Evolutionary conservation across 805 yeast species (phyloP).

Genomic region (Teunomyces kruisii): DNA sequence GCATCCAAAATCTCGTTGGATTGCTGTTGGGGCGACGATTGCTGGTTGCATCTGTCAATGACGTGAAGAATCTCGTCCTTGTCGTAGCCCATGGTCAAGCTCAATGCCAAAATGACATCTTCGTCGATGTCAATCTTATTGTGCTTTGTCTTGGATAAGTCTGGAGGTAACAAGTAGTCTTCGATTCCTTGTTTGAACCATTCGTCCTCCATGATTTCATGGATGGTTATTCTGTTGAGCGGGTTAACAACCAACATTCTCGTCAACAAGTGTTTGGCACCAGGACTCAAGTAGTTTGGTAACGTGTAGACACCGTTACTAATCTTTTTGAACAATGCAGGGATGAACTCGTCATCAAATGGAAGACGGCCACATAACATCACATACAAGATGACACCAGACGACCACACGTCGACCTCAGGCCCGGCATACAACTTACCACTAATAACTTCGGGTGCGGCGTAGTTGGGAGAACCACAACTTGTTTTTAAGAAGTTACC

Average conservation of each 20-base stretch:
- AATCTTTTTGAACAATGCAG: constrained; percentile 30
- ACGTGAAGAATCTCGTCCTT: constrained; percentile 25
- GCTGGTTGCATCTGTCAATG: constrained; percentile 22
- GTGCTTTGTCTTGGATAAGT: constrained; percentile 24
- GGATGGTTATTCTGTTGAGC: constrained; percentile 29
- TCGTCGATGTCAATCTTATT: constrained; percentile 27
- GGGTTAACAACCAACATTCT: constrained; percentile 32
- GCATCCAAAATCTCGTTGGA: constrained; percentile 82
- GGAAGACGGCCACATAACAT: constrained; percentile 32
- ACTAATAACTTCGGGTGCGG: constrained; percentile 32
- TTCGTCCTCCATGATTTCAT: constrained; percentile 31
- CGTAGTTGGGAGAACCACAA: constrained; percentile 32
- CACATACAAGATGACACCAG: constrained; percentile 30
- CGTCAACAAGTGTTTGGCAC: constrained; percentile 28
- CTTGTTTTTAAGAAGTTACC: constrained; percentile 31
- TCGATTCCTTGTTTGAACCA: constrained; percentile 30
- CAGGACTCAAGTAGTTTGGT: constrained; percentile 28
- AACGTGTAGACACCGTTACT: constrained; percentile 32
- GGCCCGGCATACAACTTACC: constrained; percentile 33
- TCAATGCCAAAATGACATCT: constrained; percentile 28
- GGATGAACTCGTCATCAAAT: constrained; percentile 30
- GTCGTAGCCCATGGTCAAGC: constrained; percentile 31
- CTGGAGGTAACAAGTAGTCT: constrained; percentile 30
- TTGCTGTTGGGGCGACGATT: constrained; percentile 28
- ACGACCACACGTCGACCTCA: constrained; percentile 31